Conservation (phyloP, 768 basidiomycete genomes). For the Candolleomyces efflorescens region DNA sequence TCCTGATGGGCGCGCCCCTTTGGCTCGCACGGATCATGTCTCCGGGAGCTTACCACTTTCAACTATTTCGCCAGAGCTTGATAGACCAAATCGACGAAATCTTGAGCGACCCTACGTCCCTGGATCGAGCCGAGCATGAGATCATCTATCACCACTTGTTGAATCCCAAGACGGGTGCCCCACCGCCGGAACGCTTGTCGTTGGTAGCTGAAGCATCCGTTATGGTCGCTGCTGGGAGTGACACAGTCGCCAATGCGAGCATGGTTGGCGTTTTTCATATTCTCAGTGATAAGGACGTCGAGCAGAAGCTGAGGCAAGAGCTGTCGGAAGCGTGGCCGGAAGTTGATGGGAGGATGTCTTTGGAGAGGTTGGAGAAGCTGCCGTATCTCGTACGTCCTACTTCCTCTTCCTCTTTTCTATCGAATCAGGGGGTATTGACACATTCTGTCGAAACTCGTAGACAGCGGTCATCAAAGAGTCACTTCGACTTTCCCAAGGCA, state of each 20-base stretch:
- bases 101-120: conserved; percentile 18
- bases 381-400: conserved; percentile 39
- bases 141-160: conserved; percentile 31
- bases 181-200: not conserved
- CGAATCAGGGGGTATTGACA: not conserved
- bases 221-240: conserved; percentile 32
- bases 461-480: conserved; percentile 46
- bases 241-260: conserved; percentile 38
- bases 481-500: conserved; percentile 36
- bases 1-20: conserved; percentile 14
- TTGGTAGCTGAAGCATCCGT: not conserved
- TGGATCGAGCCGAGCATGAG: conserved; percentile 26
- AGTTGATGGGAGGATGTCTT: conserved; percentile 21
- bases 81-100: conserved; percentile 21
- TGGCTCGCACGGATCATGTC: conserved; percentile 11
- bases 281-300: conserved; percentile 25
- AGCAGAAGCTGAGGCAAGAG: conserved; percentile 24
- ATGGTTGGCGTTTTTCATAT: conserved; percentile 33
- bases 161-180: not conserved
- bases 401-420: conserved; percentile 5
- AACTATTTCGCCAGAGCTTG: conserved; percentile 12
- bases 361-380: conserved; percentile 38
- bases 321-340: conserved; percentile 39
- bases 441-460: conserved; percentile 18
- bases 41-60: conserved; percentile 14